Evolutionary conservation across 345 rosid species (phyloP).

Genomic region (Geranium rotundifolium): DNA sequence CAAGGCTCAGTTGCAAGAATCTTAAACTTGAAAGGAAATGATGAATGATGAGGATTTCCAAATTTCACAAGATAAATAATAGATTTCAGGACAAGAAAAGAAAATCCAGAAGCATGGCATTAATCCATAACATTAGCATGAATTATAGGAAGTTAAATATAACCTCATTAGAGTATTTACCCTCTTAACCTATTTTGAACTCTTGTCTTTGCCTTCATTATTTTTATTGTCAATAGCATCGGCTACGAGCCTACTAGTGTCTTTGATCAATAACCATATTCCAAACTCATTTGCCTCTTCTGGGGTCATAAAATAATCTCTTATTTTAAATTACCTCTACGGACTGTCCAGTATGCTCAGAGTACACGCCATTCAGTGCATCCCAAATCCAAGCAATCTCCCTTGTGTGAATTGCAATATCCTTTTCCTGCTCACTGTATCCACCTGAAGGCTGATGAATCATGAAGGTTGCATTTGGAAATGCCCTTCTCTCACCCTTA

Average conservation of each 20-base stretch:
- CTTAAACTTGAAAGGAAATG: too few relatives aligned
- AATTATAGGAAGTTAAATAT: background rate
- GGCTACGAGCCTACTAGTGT: slow-evolving; percentile 59
- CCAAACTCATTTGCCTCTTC: slow-evolving; percentile 90
- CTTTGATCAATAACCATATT: slow-evolving; percentile 76
- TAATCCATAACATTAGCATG: background rate
- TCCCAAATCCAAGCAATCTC: slow-evolving; percentile 95
- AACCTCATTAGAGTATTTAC: too few relatives aligned
- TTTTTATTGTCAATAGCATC: slow-evolving; percentile 60
- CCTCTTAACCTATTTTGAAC: slow-evolving; percentile 30
- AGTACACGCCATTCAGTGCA: slow-evolving; percentile 55
- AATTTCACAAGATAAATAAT: too few relatives aligned
- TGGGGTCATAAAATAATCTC: slow-evolving; percentile 95
- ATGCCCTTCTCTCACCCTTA: slow-evolving; percentile 80
- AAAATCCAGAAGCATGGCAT: background rate
- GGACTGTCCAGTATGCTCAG: slow-evolving; percentile 70
- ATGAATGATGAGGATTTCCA: too few relatives aligned
- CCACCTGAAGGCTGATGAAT: slow-evolving; percentile 99
- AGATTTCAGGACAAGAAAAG: background rate
- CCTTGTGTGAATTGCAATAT: slow-evolving; percentile 81
- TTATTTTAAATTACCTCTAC: slow-evolving; percentile 64
- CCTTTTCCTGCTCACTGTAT: slow-evolving; percentile 91
- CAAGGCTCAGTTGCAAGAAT: too few relatives aligned
- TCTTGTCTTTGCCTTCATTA: slow-evolving; percentile 46
- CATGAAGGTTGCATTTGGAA: slow-evolving; percentile 93